These are phyloP conservation scores for Penicillium soppii DNA, from an alignment of 495 filamentous ascomycete species.

Conservation along the genomic window DNA sequence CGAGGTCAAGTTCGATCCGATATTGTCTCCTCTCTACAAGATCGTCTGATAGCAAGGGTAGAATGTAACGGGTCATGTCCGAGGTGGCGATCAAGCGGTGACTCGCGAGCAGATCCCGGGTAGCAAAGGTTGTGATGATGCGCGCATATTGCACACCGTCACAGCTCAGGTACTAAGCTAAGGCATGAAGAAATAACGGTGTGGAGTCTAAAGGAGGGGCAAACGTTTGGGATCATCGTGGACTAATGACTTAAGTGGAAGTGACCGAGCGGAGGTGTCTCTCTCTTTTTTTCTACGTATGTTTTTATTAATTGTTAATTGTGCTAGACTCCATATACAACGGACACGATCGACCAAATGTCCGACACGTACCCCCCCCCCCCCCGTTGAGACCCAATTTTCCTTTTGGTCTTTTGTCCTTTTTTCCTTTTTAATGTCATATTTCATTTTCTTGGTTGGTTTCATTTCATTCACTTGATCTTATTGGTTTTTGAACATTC, in stretches of 20 bases:
- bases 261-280: conserved; percentile 5
- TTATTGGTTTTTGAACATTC: too few relatives aligned
- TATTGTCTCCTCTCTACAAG: too few relatives aligned
- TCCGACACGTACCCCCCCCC: conserved; percentile 25
- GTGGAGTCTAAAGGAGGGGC: conserved; percentile 10
- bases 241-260: conserved; percentile 26
- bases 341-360: conserved; percentile 24
- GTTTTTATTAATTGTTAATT: conserved; percentile 18
- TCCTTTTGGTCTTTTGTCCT: conserved; percentile 3
- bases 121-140: too few relatives aligned
- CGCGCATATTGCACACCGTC: too few relatives aligned
- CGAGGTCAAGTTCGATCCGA: too few relatives aligned
- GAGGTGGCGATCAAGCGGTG: not conserved
- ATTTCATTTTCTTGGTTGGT: too few relatives aligned
- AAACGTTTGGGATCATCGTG: conserved; percentile 28
- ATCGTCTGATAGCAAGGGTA: too few relatives aligned
- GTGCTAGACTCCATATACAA: too few relatives aligned
- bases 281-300: too few relatives aligned
- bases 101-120: too few relatives aligned
- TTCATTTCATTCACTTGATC: too few relatives aligned
- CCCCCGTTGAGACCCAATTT: conserved; percentile 15
- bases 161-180: not conserved
- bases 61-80: not conserved
- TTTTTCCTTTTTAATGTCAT: conserved; percentile 7
- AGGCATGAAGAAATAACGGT: not conserved